phyloP scores from a whole-genome alignment of 192 early-diverging fungal genomes.

The Backusella morwellensis region DNA sequence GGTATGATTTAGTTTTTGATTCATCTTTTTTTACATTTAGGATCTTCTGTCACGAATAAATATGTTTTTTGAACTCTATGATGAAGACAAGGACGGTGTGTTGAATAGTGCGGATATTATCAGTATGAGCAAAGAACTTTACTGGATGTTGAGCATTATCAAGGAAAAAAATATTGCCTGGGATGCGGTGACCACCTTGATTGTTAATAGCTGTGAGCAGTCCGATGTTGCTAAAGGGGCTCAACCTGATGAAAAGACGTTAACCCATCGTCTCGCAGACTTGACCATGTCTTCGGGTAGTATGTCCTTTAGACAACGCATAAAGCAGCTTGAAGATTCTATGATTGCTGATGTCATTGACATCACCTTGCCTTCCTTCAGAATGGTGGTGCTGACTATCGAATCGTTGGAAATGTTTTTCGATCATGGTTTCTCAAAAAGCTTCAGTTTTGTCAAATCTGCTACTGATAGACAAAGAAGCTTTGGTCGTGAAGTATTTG shows the following conservation, averaged over 20 bases:
- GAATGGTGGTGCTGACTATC: conserved; percentile 85
- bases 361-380: conserved; percentile 20
- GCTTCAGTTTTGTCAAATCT: conserved; percentile 62
- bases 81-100: conserved; percentile 59
- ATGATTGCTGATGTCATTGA: neutral
- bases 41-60: conserved; percentile 78
- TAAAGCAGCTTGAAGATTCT: conserved; percentile 6
- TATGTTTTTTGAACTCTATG: conserved; percentile 84
- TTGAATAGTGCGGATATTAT: conserved; percentile 79
- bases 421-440: conserved; percentile 58
- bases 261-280: conserved; percentile 11
- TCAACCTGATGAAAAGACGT: neutral
- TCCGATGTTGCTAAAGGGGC: conserved; percentile 19
- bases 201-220: conserved; percentile 22
- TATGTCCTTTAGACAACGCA: neutral
- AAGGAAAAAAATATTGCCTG: conserved; percentile 58
- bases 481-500: conserved; percentile 56
- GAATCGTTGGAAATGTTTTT: conserved; percentile 86
- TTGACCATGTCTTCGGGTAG: conserved; percentile 6
- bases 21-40: conserved; percentile 36
- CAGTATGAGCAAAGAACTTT: conserved; percentile 79
- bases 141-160: conserved; percentile 66
- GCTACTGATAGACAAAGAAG: conserved; percentile 47
- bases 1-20: neutral
- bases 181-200: conserved; percentile 22